phyloP scores from a whole-genome alignment of 1,139 yeast species.

The Entelexis paramagnoliae region DNA sequence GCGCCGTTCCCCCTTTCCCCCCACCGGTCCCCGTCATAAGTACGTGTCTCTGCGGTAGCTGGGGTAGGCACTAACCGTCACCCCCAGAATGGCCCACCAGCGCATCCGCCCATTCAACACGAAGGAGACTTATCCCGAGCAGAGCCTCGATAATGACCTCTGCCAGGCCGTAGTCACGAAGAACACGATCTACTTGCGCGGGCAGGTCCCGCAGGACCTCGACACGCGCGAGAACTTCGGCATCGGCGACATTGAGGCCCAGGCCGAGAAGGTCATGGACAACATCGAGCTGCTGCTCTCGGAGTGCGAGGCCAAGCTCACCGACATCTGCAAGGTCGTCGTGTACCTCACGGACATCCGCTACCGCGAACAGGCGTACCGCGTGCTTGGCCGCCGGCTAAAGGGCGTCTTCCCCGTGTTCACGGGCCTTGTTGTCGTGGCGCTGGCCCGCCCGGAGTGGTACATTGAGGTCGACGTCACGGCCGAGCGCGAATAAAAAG shows the following conservation, averaged over 20 bases:
- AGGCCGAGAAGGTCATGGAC: constrained; percentile 22
- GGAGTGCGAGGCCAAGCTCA: constrained; percentile 20
- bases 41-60: not conserved
- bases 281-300: constrained; percentile 20
- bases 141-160: constrained; percentile 20
- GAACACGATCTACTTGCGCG: constrained; percentile 20
- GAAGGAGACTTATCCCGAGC: constrained; percentile 21
- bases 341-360: constrained; percentile 22
- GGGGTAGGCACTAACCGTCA: too few species aligned
- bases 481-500: constrained; percentile 15
- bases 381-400: constrained; percentile 20
- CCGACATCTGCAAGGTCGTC: constrained; percentile 22
- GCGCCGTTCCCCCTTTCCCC: too few species aligned
- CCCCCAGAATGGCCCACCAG: constrained; percentile 16
- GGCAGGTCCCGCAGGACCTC: constrained; percentile 23
- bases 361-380: constrained; percentile 20
- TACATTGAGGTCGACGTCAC: constrained; percentile 22
- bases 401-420: constrained; percentile 23
- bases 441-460: constrained; percentile 23
- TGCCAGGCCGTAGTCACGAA: constrained; percentile 23
- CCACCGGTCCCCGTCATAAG: too few species aligned
- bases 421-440: constrained; percentile 22
- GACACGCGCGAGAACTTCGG: constrained; percentile 22
- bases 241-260: constrained; percentile 21
- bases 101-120: constrained; percentile 23